Conservation (phyloP, 768 basidiomycete species). For the Mycena rebaudengoi region DNA sequence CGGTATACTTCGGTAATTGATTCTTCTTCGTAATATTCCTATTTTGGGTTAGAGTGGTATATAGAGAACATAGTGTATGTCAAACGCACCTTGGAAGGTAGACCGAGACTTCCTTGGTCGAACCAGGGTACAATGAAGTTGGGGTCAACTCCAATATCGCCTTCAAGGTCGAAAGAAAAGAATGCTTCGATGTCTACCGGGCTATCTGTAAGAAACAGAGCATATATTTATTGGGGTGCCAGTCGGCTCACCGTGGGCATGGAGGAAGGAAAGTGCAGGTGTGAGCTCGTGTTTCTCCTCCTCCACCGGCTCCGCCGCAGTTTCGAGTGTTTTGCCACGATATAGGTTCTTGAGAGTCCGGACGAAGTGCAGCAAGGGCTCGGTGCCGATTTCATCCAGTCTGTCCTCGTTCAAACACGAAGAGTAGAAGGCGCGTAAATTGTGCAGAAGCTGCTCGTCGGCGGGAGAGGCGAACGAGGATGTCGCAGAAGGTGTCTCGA, state of each 20-base stretch:
- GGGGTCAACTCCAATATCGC: conserved; percentile 87
- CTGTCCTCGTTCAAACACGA: conserved; percentile 84
- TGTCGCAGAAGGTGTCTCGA: conserved; percentile 59
- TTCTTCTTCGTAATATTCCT: conserved; percentile 93
- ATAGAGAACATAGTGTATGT: neutral
- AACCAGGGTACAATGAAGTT: conserved; percentile 89
- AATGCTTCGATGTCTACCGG: conserved; percentile 82
- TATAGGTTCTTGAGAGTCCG: conserved; percentile 68
- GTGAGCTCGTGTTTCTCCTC: conserved; percentile 55
- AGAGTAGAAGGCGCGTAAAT: conserved; percentile 74
- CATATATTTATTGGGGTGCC: neutral
- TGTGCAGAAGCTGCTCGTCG: conserved; percentile 66
- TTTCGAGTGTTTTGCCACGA: conserved; percentile 57
- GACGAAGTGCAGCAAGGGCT: conserved; percentile 76
- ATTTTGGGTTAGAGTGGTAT: neutral
- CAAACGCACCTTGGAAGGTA: conserved; percentile 80
- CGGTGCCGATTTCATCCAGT: conserved; percentile 77
- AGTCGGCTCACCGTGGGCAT: conserved; percentile 79
- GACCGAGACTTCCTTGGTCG: conserved; percentile 79
- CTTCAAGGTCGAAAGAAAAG: conserved; percentile 86
- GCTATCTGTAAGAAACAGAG: neutral
- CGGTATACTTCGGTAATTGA: conserved; percentile 74
- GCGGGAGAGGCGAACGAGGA: conserved; percentile 43
- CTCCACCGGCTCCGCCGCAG: conserved; percentile 31
- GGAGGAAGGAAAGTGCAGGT: conserved; percentile 83